Evolutionary conservation across 2,329 filamentous ascomycete genomes (phyloP).

Genomic region (Colletotrichum brevisporum): DNA sequence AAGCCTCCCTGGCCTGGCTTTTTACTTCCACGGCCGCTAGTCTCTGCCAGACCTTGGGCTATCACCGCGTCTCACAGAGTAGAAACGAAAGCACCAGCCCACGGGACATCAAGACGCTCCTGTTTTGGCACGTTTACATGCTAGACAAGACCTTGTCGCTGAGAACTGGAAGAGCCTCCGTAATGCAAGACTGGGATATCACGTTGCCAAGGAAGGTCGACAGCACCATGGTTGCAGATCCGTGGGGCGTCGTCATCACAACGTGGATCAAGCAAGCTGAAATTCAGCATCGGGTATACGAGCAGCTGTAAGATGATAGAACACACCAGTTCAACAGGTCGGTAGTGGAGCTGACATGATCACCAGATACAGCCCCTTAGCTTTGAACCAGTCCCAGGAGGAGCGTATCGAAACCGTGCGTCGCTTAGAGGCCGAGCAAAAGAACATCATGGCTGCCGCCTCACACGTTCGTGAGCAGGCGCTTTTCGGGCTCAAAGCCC

Average conservation of each 20-base stretch:
- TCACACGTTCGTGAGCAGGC: constrained; percentile 52
- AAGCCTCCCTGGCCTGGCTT: constrained; percentile 76
- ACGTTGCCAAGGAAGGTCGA: constrained; percentile 59
- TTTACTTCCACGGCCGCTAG: constrained; percentile 70
- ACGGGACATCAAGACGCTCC: constrained; percentile 54
- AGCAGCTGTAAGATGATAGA: constrained; percentile 55
- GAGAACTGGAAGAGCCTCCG: constrained; percentile 66
- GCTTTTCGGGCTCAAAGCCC: constrained; percentile 53
- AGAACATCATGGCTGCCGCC: constrained; percentile 53
- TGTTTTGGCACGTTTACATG: constrained; percentile 68
- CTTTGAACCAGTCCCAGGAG: constrained; percentile 56
- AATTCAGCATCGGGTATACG: constrained; percentile 72
- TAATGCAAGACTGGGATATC: constrained; percentile 72
- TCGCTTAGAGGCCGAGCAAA: constrained; percentile 55
- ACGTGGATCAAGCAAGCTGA: constrained; percentile 70
- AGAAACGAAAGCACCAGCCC: constrained; percentile 49
- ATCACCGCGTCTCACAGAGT: constrained; percentile 62
- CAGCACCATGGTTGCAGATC: constrained; percentile 50
- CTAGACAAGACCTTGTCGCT: constrained; percentile 70
- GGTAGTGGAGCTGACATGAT: constrained; percentile 22
- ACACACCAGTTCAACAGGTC: too few relatives aligned
- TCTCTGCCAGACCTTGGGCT: constrained; percentile 74
- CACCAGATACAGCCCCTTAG: constrained; percentile 65
- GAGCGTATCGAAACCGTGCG: constrained; percentile 57
- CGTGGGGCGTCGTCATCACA: constrained; percentile 63